Conservation (phyloP, 495 filamentous ascomycete species). For the Chaetomium tenue region DNA sequence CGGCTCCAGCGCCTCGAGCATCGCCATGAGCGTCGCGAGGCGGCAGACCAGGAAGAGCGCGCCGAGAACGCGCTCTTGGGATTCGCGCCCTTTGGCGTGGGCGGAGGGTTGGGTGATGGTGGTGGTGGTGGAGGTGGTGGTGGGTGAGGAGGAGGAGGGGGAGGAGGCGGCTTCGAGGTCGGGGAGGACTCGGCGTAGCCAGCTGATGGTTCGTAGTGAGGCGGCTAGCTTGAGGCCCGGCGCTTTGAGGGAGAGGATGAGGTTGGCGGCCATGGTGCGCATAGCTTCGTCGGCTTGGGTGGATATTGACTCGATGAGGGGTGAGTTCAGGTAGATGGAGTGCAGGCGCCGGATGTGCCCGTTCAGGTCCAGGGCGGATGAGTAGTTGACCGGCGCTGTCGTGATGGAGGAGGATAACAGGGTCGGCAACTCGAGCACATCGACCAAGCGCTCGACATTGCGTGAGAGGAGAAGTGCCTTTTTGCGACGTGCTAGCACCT, state of each 20-base stretch:
- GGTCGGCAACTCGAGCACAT: conserved; percentile 88
- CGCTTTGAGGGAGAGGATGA: conserved; percentile 72
- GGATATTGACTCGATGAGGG: conserved; percentile 68
- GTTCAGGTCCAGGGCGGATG: conserved; percentile 85
- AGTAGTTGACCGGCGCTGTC: conserved; percentile 63
- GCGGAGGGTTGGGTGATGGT: conserved; percentile 17
- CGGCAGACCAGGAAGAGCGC: conserved; percentile 86
- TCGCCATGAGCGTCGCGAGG: conserved; percentile 72
- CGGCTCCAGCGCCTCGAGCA: conserved; percentile 81
- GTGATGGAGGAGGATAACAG: conserved; percentile 65
- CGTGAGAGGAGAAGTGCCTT: conserved; percentile 80
- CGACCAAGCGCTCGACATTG: conserved; percentile 85
- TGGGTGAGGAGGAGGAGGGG: background rate
- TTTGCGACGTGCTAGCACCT: conserved; percentile 69
- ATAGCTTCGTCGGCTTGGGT: conserved; percentile 82
- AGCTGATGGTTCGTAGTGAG: conserved; percentile 88
- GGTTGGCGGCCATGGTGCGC: conserved; percentile 80
- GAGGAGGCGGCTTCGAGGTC: conserved; percentile 55
- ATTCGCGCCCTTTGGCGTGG: conserved; percentile 41
- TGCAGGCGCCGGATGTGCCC: conserved; percentile 90
- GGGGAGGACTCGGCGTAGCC: conserved; percentile 82
- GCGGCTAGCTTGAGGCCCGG: conserved; percentile 84
- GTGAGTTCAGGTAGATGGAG: conserved; percentile 74
- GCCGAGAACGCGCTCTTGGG: conserved; percentile 64
- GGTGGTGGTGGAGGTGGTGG: conserved; percentile 16